A percentile compares a stretch with the other conserved stretches of the same genome.
phyloP scores from a whole-genome alignment of 2,329 filamentous ascomycete species.

The Claviceps arundinis region DNA sequence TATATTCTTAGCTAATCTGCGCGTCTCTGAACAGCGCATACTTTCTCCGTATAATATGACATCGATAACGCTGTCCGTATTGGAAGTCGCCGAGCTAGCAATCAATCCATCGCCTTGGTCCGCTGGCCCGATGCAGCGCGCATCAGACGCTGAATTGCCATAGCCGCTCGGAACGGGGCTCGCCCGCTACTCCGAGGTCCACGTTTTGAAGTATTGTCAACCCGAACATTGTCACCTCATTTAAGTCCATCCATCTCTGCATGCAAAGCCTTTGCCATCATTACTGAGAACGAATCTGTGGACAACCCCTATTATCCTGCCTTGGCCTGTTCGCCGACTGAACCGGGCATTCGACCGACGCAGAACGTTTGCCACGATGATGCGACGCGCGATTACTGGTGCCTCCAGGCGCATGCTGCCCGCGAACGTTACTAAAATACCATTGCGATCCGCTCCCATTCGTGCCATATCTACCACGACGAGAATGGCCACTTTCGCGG shows the following conservation, averaged over 20 bases:
- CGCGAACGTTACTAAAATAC: conserved; percentile 9
- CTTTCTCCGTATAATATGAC: too few relatives aligned
- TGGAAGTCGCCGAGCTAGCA: not conserved
- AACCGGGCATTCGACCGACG: not conserved
- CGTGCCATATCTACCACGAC: conserved; percentile 20
- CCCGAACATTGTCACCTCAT: not conserved
- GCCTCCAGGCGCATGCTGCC: conserved; percentile 16
- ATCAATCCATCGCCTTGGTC: not conserved
- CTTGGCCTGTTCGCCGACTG: not conserved
- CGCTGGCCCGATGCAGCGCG: not conserved
- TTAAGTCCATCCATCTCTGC: not conserved
- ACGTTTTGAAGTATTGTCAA: not conserved
- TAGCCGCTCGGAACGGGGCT: not conserved
- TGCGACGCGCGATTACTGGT: conserved; percentile 20
- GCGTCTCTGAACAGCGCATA: too few relatives aligned
- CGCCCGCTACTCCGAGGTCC: too few relatives aligned
- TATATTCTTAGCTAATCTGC: too few relatives aligned
- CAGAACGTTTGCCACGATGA: conserved; percentile 11
- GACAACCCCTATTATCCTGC: not conserved
- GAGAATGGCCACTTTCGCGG: conserved; percentile 15
- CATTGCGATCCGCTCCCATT: conserved; percentile 10
- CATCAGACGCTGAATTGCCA: too few relatives aligned
- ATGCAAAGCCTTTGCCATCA: not conserved
- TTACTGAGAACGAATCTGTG: not conserved
- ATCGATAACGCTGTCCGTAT: not conserved